Evolutionary conservation across 306 rosid species (phyloP).

Genomic region (Luffa acutangula): DNA sequence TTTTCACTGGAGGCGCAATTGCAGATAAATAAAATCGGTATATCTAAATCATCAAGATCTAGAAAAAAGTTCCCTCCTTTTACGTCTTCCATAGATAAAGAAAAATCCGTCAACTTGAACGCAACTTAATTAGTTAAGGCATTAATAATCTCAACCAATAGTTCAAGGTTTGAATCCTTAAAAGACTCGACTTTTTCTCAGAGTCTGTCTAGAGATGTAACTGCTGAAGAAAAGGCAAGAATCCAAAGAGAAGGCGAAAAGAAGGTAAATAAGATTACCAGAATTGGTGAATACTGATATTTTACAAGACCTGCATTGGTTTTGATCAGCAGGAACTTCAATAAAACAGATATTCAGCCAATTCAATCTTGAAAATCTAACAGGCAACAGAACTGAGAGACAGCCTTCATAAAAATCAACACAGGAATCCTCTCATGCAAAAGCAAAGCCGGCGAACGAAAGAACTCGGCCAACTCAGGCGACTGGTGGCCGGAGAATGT

Average conservation of each 20-base stretch:
- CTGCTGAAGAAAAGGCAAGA: neutral
- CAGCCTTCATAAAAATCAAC: neutral
- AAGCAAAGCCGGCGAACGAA: neutral
- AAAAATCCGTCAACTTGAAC: no score
- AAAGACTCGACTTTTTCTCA: neutral
- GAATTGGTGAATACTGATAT: neutral
- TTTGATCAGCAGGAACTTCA: neutral
- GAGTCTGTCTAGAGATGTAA: neutral
- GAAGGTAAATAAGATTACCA: neutral
- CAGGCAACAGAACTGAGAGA: neutral
- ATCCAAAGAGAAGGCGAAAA: neutral
- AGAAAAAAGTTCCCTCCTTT: neutral
- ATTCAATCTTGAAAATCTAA: neutral
- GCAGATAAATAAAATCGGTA: no score
- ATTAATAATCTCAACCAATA: no score
- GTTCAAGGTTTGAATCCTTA: no score
- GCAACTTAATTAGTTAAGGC: no score
- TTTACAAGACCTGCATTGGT: neutral
- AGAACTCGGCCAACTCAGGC: conserved; percentile 32
- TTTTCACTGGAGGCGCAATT: no score
- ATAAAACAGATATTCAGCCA: neutral
- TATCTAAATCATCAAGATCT: neutral
- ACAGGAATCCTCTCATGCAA: neutral
- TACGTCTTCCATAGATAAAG: no score
- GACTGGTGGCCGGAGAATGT: conserved; percentile 86